These are phyloP conservation scores for Nakaseomyces kungkrabaensis DNA, from an alignment of 1,139 yeast genomes.

Conservation along the genomic window DNA sequence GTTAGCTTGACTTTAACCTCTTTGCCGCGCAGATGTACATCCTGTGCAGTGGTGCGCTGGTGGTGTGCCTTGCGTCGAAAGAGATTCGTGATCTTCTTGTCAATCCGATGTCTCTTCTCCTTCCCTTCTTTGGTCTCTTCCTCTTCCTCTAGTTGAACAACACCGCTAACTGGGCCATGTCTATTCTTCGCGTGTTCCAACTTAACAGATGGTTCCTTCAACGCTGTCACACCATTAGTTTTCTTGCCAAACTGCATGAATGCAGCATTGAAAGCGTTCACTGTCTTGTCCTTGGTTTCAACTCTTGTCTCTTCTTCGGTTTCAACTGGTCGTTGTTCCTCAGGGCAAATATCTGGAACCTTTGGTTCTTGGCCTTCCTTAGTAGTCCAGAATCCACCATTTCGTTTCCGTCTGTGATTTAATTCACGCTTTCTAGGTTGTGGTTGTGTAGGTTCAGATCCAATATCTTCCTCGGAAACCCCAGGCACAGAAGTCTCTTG, in stretches of 20 bases:
- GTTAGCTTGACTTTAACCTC: not conserved
- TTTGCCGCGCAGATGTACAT: not conserved
- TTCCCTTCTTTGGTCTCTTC: not conserved
- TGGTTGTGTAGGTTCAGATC: not conserved
- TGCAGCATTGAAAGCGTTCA: not conserved
- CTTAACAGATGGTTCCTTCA: not conserved
- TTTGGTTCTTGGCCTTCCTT: not conserved
- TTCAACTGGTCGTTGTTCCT: not conserved
- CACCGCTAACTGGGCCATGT: not conserved
- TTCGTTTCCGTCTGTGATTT: not conserved
- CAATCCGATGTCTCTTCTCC: conserved; percentile 2
- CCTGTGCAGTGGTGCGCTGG: conserved; percentile 2
- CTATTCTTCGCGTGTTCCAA: not conserved
- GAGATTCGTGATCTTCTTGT: conserved; percentile 3
- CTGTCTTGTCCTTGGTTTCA: conserved; percentile 4
- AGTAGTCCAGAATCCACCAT: conserved; percentile 14
- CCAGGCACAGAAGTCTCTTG: no score
- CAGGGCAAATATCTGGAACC: conserved; percentile 18
- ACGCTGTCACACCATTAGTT: not conserved
- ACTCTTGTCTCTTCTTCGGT: conserved; percentile 1
- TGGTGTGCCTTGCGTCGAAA: conserved; percentile 5
- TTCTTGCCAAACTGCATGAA: not conserved
- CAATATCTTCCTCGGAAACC: not conserved
- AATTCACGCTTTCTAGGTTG: not conserved
- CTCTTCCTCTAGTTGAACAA: not conserved